A percentile compares a stretch with the other conserved stretches of the same genome.
These are phyloP conservation scores for Hypoxylon fuscum DNA, from an alignment of 495 filamentous ascomycete species.

Conservation along the genomic window DNA sequence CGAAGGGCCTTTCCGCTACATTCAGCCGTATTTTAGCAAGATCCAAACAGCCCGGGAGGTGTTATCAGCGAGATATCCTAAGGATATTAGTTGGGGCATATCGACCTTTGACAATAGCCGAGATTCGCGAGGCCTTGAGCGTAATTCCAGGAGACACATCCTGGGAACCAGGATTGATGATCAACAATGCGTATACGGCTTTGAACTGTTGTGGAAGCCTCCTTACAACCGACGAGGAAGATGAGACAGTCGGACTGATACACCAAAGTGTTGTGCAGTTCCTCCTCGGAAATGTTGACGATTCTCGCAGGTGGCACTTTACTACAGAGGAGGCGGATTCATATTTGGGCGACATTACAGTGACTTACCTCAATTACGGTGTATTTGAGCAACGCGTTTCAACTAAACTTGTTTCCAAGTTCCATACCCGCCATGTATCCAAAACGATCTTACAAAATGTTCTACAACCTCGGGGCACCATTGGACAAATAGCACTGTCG, in stretches of 20 bases:
- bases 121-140: neutral
- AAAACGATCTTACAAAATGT: neutral
- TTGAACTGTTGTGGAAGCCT: conserved; percentile 50
- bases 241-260: conserved; percentile 47
- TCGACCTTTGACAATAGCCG: neutral
- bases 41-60: neutral
- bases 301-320: neutral
- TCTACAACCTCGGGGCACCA: no score
- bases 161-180: conserved; percentile 6
- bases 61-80: neutral
- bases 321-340: neutral
- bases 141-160: neutral
- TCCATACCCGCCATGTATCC: neutral
- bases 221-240: conserved; percentile 51
- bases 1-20: conserved; percentile 41
- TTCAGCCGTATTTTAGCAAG: neutral
- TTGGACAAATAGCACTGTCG: neutral
- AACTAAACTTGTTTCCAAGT: neutral
- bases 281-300: conserved; percentile 38
- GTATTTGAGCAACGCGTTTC: neutral
- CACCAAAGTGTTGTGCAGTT: conserved; percentile 53
- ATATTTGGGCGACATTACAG: neutral
- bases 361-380: neutral
- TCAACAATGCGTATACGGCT: conserved; percentile 45
- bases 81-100: neutral